Percentiles rank a stretch among this genome's conserved stretches.
Conservation (phyloP, 805 yeast genomes). For the Tetrapisispora nanseiensis region DNA sequence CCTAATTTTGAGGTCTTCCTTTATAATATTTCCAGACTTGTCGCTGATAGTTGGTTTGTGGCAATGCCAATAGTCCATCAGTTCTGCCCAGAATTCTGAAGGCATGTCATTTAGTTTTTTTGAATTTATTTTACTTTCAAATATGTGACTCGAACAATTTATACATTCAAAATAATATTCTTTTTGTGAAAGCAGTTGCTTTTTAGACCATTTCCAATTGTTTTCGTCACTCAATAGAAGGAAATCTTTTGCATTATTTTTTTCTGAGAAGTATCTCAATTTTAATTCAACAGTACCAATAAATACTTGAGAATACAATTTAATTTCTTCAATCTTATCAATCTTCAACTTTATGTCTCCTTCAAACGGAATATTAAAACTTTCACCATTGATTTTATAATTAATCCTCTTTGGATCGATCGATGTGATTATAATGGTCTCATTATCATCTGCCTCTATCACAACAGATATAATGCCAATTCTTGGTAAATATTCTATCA, state of each 20-base stretch:
- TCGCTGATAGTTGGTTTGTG: constrained; percentile 49
- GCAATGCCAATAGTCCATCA: constrained; percentile 98
- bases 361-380: constrained; percentile 6
- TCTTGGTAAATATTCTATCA: constrained; percentile 8
- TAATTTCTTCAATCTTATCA: neutral
- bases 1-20: constrained; percentile 1
- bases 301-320: neutral
- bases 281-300: neutral
- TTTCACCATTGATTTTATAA: no score
- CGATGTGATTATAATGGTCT: neutral
- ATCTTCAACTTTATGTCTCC: neutral
- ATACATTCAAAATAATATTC: constrained; percentile 11
- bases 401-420: neutral
- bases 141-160: constrained; percentile 8
- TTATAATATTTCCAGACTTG: neutral
- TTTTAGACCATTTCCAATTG: constrained; percentile 20
- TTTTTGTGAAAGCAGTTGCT: constrained; percentile 6
- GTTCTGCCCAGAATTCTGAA: constrained; percentile 84
- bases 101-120: constrained; percentile 52
- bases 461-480: constrained; percentile 13
- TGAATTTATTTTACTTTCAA: constrained; percentile 10
- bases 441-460: constrained; percentile 7
- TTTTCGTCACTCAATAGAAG: constrained; percentile 9
- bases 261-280: neutral
- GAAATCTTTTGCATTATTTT: neutral